These are phyloP conservation scores for Salicornia ramosissima DNA, from an alignment of 148 eudicot genomes.

Conservation along the genomic window DNA sequence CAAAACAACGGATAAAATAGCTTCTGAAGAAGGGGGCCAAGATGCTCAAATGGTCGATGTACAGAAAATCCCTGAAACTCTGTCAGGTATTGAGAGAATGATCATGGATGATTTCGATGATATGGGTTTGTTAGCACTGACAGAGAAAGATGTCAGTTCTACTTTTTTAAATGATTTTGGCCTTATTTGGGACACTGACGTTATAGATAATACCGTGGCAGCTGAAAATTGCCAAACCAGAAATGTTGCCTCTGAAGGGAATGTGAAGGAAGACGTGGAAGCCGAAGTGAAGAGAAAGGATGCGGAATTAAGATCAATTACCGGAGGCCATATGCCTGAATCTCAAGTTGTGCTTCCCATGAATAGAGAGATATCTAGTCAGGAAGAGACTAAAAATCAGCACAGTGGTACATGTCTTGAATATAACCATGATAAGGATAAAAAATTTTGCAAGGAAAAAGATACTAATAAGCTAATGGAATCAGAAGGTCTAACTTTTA, in stretches of 20 bases:
- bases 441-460: conserved; percentile 13
- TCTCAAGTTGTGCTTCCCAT: conserved; percentile 16
- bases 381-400: not conserved
- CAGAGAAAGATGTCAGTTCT: conserved; percentile 21
- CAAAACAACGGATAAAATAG: conserved; percentile 7
- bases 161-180: conserved; percentile 29
- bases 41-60: conserved; percentile 19
- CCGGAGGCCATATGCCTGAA: conserved; percentile 16
- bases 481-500: conserved; percentile 16
- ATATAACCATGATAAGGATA: conserved; percentile 25
- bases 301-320: conserved; percentile 30
- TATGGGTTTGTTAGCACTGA: conserved; percentile 15
- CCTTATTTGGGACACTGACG: conserved; percentile 25
- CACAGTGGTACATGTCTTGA: not conserved
- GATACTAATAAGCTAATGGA: conserved; percentile 20
- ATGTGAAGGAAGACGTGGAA: conserved; percentile 21
- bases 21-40: conserved; percentile 4
- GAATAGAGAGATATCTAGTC: conserved; percentile 1
- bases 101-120: conserved; percentile 35
- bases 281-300: conserved; percentile 29
- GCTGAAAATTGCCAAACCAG: conserved; percentile 21
- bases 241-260: conserved; percentile 18
- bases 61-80: conserved; percentile 25
- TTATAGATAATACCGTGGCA: not conserved
- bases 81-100: conserved; percentile 28